Evolutionary conservation across 83 land plant genomes (phyloP).

Genomic region (Picea mariana): DNA sequence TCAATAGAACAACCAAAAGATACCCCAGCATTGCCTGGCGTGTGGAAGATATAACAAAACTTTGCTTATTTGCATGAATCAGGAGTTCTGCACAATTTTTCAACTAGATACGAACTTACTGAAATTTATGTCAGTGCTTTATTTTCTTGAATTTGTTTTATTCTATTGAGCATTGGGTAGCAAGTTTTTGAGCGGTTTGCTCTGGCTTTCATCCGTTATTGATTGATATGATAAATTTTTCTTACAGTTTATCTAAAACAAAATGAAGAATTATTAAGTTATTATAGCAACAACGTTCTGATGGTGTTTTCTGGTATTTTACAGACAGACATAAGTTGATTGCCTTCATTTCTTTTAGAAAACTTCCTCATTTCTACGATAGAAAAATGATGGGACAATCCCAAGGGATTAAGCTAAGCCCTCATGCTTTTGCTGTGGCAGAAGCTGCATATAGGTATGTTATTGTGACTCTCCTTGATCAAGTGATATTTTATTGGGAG

Average conservation of each 20-base stretch:
- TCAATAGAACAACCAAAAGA: too few species aligned
- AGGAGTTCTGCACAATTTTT: too few species aligned
- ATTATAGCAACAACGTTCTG: not conserved
- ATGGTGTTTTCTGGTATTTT: not conserved
- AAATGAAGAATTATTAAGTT: not conserved
- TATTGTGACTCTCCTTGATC: not conserved
- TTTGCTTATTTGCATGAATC: too few species aligned
- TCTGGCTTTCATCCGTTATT: not conserved
- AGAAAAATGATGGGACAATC: conserved; percentile 81
- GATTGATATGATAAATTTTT: not conserved
- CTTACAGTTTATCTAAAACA: not conserved
- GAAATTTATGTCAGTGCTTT: too few species aligned
- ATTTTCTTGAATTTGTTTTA: too few species aligned
- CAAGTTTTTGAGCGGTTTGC: too few species aligned
- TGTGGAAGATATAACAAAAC: too few species aligned
- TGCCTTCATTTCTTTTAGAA: conserved; percentile 72
- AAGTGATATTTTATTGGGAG: not conserved
- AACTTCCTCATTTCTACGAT: conserved; percentile 68
- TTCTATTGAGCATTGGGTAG: too few species aligned
- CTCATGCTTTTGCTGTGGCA: conserved; percentile 69
- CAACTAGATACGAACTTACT: too few species aligned
- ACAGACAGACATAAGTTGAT: conserved; percentile 81
- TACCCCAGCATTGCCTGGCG: too few species aligned
- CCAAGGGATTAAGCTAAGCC: conserved; percentile 38
- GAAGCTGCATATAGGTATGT: conserved; percentile 65